Conservation (phyloP, 805 yeast species). For the Teunomyces stri region DNA sequence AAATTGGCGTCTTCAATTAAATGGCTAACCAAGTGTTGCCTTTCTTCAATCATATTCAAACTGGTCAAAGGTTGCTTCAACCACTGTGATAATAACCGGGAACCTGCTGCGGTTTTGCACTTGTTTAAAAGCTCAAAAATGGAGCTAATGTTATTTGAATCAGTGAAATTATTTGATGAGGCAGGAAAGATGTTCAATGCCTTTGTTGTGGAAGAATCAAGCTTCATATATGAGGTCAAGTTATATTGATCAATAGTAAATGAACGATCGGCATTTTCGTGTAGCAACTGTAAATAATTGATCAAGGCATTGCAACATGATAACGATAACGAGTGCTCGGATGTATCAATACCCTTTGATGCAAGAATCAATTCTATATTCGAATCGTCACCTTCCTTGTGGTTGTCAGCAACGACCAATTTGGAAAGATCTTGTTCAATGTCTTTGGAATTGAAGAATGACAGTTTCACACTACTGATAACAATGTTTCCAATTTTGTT, state of each 20-base stretch:
- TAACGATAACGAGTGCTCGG: constrained; percentile 51
- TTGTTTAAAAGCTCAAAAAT: constrained; percentile 81
- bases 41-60: constrained; percentile 51
- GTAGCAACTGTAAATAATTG: constrained; percentile 62
- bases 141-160: constrained; percentile 37
- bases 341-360: constrained; percentile 48
- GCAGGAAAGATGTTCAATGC: constrained; percentile 83
- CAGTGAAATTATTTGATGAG: not conserved
- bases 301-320: constrained; percentile 68
- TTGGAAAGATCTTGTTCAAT: constrained; percentile 77
- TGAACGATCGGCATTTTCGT: constrained; percentile 54
- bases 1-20: constrained; percentile 68
- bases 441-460: constrained; percentile 62
- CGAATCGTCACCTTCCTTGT: constrained; percentile 25
- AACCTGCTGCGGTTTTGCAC: constrained; percentile 88
- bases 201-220: constrained; percentile 85
- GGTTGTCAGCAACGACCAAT: constrained; percentile 42
- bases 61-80: constrained; percentile 89
- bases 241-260: constrained; percentile 64
- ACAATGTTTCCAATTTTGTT: constrained; percentile 74
- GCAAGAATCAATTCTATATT: constrained; percentile 46
- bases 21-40: constrained; percentile 75
- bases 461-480: constrained; percentile 54
- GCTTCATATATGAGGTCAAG: constrained; percentile 77
- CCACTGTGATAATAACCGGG: constrained; percentile 89